Base-by-base conservation (phyloP, 352 stramenopile species). In the Phytopythium chamaehyphon region DNA sequence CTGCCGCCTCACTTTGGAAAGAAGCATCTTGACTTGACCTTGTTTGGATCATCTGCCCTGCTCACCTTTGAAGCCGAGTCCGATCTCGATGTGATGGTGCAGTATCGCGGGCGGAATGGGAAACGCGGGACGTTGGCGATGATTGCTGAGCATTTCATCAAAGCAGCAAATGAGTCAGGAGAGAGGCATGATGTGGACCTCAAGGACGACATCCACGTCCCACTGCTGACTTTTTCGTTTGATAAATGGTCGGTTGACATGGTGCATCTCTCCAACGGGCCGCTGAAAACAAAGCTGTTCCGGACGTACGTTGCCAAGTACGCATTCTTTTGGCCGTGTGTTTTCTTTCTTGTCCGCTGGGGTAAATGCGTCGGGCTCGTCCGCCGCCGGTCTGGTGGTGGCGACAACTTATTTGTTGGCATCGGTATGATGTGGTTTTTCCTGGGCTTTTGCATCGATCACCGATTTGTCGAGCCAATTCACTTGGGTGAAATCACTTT, bases 401-500 rank as follows among this genome's bases (percentile, higher is more conserved):
- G 82, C 1, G 45, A 70, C 9, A 67, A 83, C 39, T 66, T 90
- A 49, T 75, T 92, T 52, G 69, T 68, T 8, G 75, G 79, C 0
- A 76, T 77, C 1, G 80, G 75, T 11, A 87, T 92, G 43, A 77
- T 87, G 48, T 89, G 82, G 82, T 40, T 92, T 9, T 90, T 90
- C 51, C 15, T 90, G 21, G 50, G 63, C 0, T 92, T 90, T 65
- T 90, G 77, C 49, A 61, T 68, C 18, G 47, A 81, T 19, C 49
- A 76, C 9, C 58, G 66, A 7, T 85, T 76, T 50, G 66, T 92
- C 0, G 21, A 71, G 10, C 55, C 40, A 21, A 72, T 89, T 18
- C 62, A 75, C 18, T 43, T 58, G 22, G 54, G 50, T 5, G 44
- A 55, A 5, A 79, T 83, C 39, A 71, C 57, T 7, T 2, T 83